phyloP scores from a whole-genome alignment of 495 filamentous ascomycete species.

The Pseudevernia furfuracea region DNA sequence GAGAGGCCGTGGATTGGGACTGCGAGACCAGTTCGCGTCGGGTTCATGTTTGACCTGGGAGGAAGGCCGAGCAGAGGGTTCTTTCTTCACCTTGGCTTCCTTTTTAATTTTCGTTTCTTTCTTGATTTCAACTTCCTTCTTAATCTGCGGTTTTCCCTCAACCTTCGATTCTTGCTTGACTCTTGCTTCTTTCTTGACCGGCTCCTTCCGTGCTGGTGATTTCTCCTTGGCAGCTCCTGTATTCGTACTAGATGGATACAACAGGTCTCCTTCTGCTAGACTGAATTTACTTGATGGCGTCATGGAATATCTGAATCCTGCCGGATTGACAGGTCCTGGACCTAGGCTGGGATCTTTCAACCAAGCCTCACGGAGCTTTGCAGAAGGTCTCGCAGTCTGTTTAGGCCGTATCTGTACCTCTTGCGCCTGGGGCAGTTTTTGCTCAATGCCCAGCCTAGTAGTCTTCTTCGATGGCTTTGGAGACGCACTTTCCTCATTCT shows the following conservation, averaged over 20 bases:
- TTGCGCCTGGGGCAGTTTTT: neutral
- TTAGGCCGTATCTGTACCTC: neutral
- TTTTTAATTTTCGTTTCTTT: conserved; percentile 19
- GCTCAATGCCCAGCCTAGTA: neutral
- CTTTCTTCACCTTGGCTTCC: conserved; percentile 23
- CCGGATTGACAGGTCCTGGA: neutral
- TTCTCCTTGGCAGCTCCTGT: neutral
- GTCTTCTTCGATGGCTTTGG: conserved; percentile 4
- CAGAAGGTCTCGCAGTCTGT: conserved; percentile 11
- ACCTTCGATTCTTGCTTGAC: conserved; percentile 19
- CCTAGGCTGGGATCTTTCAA: conserved; percentile 3
- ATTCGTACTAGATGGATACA: too few relatives aligned
- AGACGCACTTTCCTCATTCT: conserved; percentile 31
- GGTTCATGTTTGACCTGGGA: conserved; percentile 17
- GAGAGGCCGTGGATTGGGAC: conserved; percentile 20
- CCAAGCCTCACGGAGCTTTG: conserved; percentile 4
- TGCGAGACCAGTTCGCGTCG: neutral
- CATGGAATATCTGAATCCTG: neutral
- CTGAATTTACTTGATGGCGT: too few relatives aligned
- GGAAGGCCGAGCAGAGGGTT: conserved; percentile 2
- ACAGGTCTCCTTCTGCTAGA: too few relatives aligned
- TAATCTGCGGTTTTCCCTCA: conserved; percentile 14
- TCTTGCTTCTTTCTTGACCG: conserved; percentile 24
- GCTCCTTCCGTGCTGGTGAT: neutral
- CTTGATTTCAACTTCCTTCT: conserved; percentile 23